Evolutionary conservation across 805 yeast genomes (phyloP), one percentile per base, ranked within the genome.

Genomic region (Ogataea nonfermentans): DNA sequence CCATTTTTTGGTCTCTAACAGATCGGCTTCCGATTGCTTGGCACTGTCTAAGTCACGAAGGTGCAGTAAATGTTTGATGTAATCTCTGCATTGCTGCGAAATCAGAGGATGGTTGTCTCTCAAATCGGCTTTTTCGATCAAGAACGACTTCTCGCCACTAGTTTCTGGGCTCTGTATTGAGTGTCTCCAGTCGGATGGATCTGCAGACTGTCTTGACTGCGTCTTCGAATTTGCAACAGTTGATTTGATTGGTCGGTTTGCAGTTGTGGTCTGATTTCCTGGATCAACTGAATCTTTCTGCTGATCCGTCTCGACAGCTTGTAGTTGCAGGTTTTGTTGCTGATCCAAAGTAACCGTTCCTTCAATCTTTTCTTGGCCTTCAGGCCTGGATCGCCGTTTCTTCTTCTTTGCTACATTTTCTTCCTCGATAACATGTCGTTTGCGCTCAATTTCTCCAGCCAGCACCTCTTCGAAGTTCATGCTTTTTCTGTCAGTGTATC

Each of bases 391-490:
- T 15, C 19, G 19, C 28, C 22, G 27, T 35, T n/a, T 26, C 38
- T 7, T 20, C 29, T 2, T 40, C 44, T 7, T 39, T 36, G 25
- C 24, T 34, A 40, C 14, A 23, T 35, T 43, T 15, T 27, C 15
- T 25, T 24, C 23, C 7, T 31, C 19, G 17, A 25, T 19, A 6
- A 31, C n/a, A 8, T 30, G 30, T 22, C 26, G 30, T 59, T 73
- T 73, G 58, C 67, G 73, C 6, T 59, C 62, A 14, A 78, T 77
- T 55, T 78, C 82, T 19, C 62, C 56, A 1, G 68, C 50, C 37
- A 78, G 51, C 17, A 76, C 47, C 26, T 63, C 61, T 9, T 74
- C 63, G 43, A 76, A 69, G 51, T 75, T 73, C 81, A 77, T 76
- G 4, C 37, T 24, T 8, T 10, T 11, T 37, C 45, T 40, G 48